Conservation (phyloP, 1,284 basidiomycete genomes). For the Calocybe gambosa region DNA sequence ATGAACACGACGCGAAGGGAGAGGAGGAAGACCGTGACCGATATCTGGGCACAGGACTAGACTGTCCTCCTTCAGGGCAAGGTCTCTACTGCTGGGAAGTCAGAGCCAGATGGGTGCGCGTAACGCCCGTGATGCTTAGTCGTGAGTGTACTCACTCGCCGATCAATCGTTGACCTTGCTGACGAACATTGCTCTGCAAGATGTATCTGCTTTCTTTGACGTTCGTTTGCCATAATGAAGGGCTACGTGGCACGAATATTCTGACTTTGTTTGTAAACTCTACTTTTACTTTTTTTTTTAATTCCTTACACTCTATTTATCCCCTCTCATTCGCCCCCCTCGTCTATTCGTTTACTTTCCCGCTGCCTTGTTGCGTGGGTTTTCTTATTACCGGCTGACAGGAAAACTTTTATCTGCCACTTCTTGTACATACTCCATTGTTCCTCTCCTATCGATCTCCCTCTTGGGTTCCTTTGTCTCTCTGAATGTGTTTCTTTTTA, state of each 20-base stretch:
- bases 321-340: constrained; percentile 9
- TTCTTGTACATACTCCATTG: not conserved
- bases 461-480: not conserved
- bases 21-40: constrained; percentile 37
- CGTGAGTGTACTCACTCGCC: not conserved
- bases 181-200: not conserved
- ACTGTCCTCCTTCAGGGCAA: not conserved
- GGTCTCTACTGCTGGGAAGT: constrained; percentile 1
- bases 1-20: constrained; percentile 26
- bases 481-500: not conserved
- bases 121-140: not conserved
- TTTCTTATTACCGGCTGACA: not conserved
- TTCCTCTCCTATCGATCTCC: not conserved
- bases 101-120: not conserved
- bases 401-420: not conserved
- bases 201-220: not conserved
- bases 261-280: not conserved
- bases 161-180: not conserved
- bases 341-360: constrained; percentile 6
- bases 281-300: not conserved
- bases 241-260: not conserved
- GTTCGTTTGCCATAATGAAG: not conserved
- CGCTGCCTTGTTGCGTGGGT: not conserved
- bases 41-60: constrained; percentile 34
- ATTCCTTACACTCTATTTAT: constrained; percentile 10